Percentiles rank a stretch among this genome's conserved stretches.
phyloP scores from a whole-genome alignment of 2,329 filamentous ascomycete species.

The Plenodomus tracheiphilus region DNA sequence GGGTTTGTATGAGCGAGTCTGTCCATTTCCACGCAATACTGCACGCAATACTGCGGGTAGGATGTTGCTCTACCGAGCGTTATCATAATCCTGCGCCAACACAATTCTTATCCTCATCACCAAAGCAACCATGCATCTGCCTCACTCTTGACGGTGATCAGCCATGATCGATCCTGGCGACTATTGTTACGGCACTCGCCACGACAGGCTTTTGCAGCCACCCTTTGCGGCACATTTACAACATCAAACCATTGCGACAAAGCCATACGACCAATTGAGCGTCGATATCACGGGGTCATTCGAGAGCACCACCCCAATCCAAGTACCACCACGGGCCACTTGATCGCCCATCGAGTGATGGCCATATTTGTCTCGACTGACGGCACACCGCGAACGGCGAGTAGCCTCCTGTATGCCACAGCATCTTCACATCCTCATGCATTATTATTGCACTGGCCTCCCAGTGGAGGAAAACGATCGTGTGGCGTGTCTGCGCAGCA shows the following conservation, averaged over 20 bases:
- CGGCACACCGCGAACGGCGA: neutral
- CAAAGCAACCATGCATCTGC: neutral
- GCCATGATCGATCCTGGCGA: neutral
- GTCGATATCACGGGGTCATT: constrained; percentile 7
- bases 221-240: constrained; percentile 3
- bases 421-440: neutral
- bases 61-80: neutral
- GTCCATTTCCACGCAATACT: neutral
- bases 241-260: constrained; percentile 10
- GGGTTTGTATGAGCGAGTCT: constrained; percentile 1
- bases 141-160: neutral
- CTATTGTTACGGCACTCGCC: neutral
- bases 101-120: neutral
- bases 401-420: neutral
- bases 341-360: neutral
- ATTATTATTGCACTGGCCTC: neutral
- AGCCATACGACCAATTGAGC: constrained; percentile 2
- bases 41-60: neutral
- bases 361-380: neutral
- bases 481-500: neutral
- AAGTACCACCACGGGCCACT: neutral
- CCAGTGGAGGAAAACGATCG: neutral
- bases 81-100: constrained; percentile 1
- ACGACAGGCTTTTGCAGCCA: neutral
- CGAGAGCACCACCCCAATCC: constrained; percentile 12